Evolutionary conservation across 306 rosid species (phyloP).

Genomic region (Malus fusca): DNA sequence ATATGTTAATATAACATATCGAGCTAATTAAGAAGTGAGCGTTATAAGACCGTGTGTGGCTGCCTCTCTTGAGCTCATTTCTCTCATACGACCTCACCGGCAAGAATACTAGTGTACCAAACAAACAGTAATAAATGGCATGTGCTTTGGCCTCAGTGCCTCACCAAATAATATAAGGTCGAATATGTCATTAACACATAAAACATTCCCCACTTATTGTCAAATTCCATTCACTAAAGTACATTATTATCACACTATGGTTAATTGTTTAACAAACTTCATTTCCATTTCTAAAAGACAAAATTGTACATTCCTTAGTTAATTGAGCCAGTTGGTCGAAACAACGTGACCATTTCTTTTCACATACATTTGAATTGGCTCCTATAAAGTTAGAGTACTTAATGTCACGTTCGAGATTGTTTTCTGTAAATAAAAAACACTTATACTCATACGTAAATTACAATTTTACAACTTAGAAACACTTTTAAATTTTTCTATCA

Average conservation of each 20-base stretch:
- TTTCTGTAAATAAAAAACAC: background rate
- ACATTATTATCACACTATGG: background rate
- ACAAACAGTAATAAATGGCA: background rate
- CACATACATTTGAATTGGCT: too few relatives aligned
- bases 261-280: background rate
- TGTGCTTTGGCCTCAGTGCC: background rate
- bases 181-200: background rate
- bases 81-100: background rate
- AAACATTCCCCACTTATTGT: background rate
- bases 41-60: too few relatives aligned
- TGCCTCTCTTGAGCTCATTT: background rate
- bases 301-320: too few relatives aligned
- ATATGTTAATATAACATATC: background rate
- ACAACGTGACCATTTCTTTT: background rate
- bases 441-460: too few relatives aligned
- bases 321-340: rapidly evolving
- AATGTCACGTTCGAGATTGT: background rate
- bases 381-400: too few relatives aligned
- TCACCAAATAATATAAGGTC: background rate
- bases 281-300: background rate
- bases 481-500: too few relatives aligned
- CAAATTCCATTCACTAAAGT: background rate
- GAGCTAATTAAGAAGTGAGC: background rate
- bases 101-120: background rate
- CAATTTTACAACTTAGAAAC: too few relatives aligned